Base-by-base conservation (phyloP, 176 grass and related monocot genomes). In the Cenchrus purpureus region DNA sequence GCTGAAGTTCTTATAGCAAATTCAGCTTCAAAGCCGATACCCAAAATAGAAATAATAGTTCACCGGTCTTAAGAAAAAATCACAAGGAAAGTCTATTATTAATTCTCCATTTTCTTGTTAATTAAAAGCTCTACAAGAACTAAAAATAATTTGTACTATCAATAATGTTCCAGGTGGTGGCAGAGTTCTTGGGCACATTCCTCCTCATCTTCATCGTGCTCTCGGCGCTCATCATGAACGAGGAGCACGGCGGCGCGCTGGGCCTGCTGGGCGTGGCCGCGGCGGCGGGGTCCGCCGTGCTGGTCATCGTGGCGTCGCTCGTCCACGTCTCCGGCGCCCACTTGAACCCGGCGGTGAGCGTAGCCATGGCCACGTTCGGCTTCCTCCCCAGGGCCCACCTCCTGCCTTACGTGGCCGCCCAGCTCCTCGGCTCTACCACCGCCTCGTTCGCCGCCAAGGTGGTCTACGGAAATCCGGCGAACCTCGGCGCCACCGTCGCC, bases 111-210 rank as follows among this genome's bases (percentile, higher is more conserved):
- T 40, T 67, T 16, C 5, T 6, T 40, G 3, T 68, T 43, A 43
- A 32, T 68, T 43, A 19, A 32, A 68, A 57, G 13, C 8, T 42
- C 65, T 14, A 42, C 65, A 68, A 68, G 15, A 57, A 20, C 0
- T 20, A 57, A 57, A 57, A 57, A 0, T 4, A 20, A 0, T 2
- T 20, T 67, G 8, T 22, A 28, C 29, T 20, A 0, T 70, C 25
- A 25, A 25, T 20, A 25, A 50, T 71, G 4, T 60, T 37, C 2
- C 34, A 95, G 90, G 71, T 90, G 20, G 8, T 16, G 9, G 86
- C 94, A 0, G 94, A 96, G 82, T 87, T 96, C 53, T 10, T 96
- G 43, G 91, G 91, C 10, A 91, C 94, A 3, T 96, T 91, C 87
- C 63, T 96, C 16, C 83, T 96, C 16, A 57, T 96, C 56, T 96